Base-by-base conservation (phyloP, 306 rosid species). In the Albizia julibrissin region DNA sequence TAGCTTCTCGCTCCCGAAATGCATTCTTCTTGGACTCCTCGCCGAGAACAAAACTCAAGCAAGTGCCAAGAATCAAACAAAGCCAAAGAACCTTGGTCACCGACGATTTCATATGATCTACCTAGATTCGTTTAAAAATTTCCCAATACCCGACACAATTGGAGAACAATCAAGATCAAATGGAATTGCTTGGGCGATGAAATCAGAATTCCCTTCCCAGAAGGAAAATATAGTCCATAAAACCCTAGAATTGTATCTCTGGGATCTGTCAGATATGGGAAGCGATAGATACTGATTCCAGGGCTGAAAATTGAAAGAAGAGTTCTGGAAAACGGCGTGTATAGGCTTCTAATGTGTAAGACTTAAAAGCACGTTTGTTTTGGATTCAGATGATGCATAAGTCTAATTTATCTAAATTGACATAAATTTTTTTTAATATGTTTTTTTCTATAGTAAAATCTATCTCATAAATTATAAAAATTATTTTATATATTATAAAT, bases 1-100 rank as follows among this genome's bases (percentile, higher is more conserved):
- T 82, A 83, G 99, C 99, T 86, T 90, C 94, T 5, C 98, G 98
- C 40, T 90, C 94, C 61, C 98, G 93, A 74, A 96, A 93, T 61
- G 84, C 80, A 62, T 89, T 92, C 75, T 85, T 91, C 85, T 87
- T 85, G 69, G 93, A 27, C 75, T 77, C 94, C 62, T 88, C 89
- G 83, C 87, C 88, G 79, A 88, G 84, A 75, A 83, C 88, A 77
- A 79, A 76, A 56, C 75, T 69, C 61, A 75, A 86, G 72, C 72
- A 84, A 68, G 86, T 26, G 65, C 50, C 88, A 22, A 91, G 83
- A 82, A 90, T 33, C 18, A 87, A 78, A 75, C 67, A 88, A 83
- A 93, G 81, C 40, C 86, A 69, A 43, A 91, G 83, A 67, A 59
- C 81, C 59, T 84, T 75, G 19, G 81, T 49, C 73, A 16, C 83